phyloP scores from a whole-genome alignment of 495 filamentous ascomycete species.

The Xylaria telfairii region DNA sequence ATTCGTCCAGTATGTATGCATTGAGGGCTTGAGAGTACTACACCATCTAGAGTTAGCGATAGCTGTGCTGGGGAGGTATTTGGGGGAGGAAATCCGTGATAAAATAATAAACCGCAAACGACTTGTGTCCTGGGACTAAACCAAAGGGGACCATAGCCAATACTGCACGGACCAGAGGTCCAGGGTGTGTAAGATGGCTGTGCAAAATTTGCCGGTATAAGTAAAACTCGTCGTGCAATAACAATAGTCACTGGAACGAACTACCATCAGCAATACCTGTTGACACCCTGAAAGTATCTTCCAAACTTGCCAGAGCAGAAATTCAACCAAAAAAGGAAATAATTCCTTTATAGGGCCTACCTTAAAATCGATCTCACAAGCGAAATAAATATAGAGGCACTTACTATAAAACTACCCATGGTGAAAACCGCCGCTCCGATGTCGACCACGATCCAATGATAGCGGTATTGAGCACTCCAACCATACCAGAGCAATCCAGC shows the following conservation, averaged over 20 bases:
- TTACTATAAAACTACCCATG: constrained; percentile 56
- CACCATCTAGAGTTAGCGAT: neutral
- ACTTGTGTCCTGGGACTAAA: neutral
- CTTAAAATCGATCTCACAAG: neutral
- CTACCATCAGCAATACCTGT: neutral
- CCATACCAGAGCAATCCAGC: constrained; percentile 67
- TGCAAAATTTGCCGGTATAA: neutral
- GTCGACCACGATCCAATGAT: constrained; percentile 63
- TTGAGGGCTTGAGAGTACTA: constrained; percentile 66
- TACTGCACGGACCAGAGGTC: neutral
- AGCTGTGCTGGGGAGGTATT: neutral
- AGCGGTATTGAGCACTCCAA: constrained; percentile 62
- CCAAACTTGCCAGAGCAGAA: neutral
- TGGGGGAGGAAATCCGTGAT: neutral
- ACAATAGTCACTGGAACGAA: neutral
- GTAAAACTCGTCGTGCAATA: neutral
- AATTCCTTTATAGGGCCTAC: neutral
- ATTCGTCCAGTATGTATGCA: constrained; percentile 58
- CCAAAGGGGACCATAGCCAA: neutral
- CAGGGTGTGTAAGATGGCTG: neutral
- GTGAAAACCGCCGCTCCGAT: constrained; percentile 61
- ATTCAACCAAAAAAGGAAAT: neutral
- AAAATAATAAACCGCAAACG: neutral
- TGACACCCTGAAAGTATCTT: neutral
- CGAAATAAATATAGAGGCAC: neutral